These are phyloP conservation scores for Quercus cerris DNA, from an alignment of 306 rosid species.

Conservation along the genomic window DNA sequence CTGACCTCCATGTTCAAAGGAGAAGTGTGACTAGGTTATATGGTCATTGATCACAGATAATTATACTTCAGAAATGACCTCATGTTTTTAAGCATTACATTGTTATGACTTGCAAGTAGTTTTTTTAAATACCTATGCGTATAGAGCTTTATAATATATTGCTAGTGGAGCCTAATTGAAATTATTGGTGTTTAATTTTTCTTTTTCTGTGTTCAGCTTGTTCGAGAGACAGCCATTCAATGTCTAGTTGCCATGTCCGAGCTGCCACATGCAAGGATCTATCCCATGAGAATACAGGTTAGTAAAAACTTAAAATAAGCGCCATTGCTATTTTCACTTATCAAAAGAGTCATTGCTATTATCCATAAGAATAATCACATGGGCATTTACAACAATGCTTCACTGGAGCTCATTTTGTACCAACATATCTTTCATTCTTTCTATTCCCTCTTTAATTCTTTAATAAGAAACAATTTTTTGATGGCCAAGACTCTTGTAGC, in stretches of 20 bases:
- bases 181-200: conserved; percentile 15
- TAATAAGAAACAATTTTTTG: background rate
- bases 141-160: background rate
- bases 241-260: conserved; percentile 78
- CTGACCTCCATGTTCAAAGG: too few relatives aligned
- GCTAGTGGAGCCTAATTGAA: background rate
- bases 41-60: too few relatives aligned
- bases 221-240: conserved; percentile 87
- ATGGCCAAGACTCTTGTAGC: too few relatives aligned
- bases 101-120: background rate
- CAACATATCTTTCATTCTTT: background rate
- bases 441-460: background rate
- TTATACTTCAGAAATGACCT: background rate
- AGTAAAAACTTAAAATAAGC: conserved; percentile 22
- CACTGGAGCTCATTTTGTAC: background rate
- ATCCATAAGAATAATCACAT: background rate
- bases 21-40: too few relatives aligned
- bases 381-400: background rate
- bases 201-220: conserved; percentile 55
- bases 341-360: background rate
- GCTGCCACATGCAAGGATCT: conserved; percentile 75
- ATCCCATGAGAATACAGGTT: conserved; percentile 85
- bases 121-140: background rate
- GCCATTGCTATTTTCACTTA: background rate
- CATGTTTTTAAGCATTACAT: background rate